phyloP scores from a whole-genome alignment of 2,329 filamentous ascomycete genomes.

The Endocalyx cinctus region DNA sequence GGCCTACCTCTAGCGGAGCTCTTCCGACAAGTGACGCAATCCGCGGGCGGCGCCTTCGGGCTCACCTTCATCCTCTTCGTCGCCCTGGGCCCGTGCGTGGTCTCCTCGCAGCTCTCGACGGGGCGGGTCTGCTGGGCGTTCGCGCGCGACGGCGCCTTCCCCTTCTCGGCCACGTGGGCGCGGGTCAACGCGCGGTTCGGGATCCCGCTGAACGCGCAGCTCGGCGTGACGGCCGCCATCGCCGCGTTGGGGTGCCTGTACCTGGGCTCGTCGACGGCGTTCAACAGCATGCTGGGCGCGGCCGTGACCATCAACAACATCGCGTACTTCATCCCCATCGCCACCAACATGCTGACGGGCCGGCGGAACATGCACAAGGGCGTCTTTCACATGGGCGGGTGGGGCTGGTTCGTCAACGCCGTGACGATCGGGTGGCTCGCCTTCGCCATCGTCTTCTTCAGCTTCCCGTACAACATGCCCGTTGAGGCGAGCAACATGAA shows the following conservation, averaged over 20 bases:
- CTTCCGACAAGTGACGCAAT: too few relatives aligned
- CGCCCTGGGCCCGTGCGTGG: too few relatives aligned
- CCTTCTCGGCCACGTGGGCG: constrained; percentile 55
- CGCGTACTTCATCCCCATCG: constrained; percentile 69
- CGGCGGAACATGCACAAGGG: constrained; percentile 56
- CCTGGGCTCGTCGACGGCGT: constrained; percentile 62
- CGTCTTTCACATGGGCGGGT: constrained; percentile 51
- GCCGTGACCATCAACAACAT: constrained; percentile 69
- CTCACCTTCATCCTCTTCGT: constrained; percentile 64
- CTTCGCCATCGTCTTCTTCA: constrained; percentile 70
- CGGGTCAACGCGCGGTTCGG: constrained; percentile 56
- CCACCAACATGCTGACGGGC: constrained; percentile 63
- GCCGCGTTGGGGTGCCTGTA: constrained; percentile 67
- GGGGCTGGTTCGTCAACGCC: constrained; percentile 58
- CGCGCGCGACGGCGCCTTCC: constrained; percentile 62
- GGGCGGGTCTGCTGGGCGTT: constrained; percentile 66
- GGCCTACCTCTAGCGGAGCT: too few relatives aligned
- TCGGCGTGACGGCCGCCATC: constrained; percentile 55
- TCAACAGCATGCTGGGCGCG: constrained; percentile 67
- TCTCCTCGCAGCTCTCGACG: too few relatives aligned
- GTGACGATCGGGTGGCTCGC: constrained; percentile 57
- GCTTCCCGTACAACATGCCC: constrained; percentile 65
- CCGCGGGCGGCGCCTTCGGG: constrained; percentile 57
- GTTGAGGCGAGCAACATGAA: constrained; percentile 58
- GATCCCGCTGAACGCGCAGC: constrained; percentile 62